Base-by-base conservation (phyloP, 2,329 filamentous ascomycete genomes). In the Neocucurbitaria cava region DNA sequence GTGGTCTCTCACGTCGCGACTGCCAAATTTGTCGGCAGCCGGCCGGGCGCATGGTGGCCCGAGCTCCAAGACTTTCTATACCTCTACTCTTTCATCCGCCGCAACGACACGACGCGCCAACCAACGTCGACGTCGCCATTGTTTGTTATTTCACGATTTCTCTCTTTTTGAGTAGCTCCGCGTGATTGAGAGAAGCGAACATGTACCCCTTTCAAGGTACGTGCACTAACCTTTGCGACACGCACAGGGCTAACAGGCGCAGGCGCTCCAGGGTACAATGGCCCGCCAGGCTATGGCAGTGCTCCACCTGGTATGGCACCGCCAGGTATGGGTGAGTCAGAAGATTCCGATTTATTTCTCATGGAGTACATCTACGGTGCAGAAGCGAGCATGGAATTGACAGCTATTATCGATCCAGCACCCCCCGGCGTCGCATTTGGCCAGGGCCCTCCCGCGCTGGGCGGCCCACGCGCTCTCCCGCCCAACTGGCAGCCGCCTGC, bases 401-500 rank as follows among this genome's bases (percentile, higher is more conserved):
- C 55, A 18, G 89, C 86, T 76, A 85, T 89, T 77, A 89, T 90
- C 72, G 90, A 90, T 80, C 90, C 70, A 46, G 79, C 82, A 74
- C 87, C 87, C 76, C 92, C 92, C 69, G 92, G 92, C 73, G 91
- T 92, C 75, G 87, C 85, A 74, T 86, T 88, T 73, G 89, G 89
- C 39, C 81, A 87, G 71, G 90, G 86, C 76, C 82, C 83, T 73
- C 84, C 88, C 68, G 89, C 91, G 81, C 85, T 90, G 79, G 90
- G 88, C 80, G 88, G 90, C 81, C 90, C 90, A 74, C 90, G 85
- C 76, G 88, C 87, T 70, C 87, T 96, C 61, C 92, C 91, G 58
- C 81, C 88, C 54, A 91, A 87, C 76, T 97, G 96, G 78, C 91
- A 96, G 80, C 87, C 92, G 44, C 93, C 94, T 9, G 82, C 90